Percentiles rank a stretch among this genome's conserved stretches.
phyloP scores from a whole-genome alignment of 176 grass and related monocot species.

The Saccharum spontaneum region DNA sequence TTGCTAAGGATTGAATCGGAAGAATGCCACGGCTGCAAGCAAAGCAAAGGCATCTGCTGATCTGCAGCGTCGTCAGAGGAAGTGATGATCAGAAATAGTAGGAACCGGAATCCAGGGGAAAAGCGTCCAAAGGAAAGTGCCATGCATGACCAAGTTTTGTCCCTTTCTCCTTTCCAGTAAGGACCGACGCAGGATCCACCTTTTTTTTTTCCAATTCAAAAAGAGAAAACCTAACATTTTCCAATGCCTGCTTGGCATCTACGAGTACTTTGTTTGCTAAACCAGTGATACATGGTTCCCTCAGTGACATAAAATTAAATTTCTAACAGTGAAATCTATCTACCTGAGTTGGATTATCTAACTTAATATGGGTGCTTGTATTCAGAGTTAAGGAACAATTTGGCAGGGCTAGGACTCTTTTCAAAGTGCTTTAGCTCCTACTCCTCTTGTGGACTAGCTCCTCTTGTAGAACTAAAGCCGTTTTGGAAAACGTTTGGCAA shows the following conservation, averaged over 20 bases:
- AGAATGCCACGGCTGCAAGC: constrained; percentile 50
- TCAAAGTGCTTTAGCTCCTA: too few species aligned
- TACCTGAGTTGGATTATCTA: too few species aligned
- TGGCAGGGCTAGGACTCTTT: too few species aligned
- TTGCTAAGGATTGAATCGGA: background rate
- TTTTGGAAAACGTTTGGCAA: too few species aligned
- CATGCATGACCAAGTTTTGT: background rate
- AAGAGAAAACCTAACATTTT: background rate
- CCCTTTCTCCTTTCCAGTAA: background rate
- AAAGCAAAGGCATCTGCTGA: constrained; percentile 26
- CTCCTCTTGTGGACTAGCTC: too few species aligned
- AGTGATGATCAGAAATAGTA: constrained; percentile 3
- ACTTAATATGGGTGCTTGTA: too few species aligned
- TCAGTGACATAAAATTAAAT: too few species aligned
- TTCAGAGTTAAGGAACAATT: too few species aligned
- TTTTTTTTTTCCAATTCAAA: background rate
- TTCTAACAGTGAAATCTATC: too few species aligned
- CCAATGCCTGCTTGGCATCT: background rate
- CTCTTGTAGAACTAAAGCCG: too few species aligned
- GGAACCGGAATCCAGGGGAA: background rate
- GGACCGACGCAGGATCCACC: background rate
- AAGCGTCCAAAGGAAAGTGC: background rate
- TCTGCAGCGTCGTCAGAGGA: background rate
- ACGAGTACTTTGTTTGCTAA: too few species aligned
- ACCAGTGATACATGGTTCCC: background rate